Evolutionary conservation across 306 rosid genomes (phyloP), one percentile per base, ranked within the genome.

Genomic region (Vicia faba): DNA sequence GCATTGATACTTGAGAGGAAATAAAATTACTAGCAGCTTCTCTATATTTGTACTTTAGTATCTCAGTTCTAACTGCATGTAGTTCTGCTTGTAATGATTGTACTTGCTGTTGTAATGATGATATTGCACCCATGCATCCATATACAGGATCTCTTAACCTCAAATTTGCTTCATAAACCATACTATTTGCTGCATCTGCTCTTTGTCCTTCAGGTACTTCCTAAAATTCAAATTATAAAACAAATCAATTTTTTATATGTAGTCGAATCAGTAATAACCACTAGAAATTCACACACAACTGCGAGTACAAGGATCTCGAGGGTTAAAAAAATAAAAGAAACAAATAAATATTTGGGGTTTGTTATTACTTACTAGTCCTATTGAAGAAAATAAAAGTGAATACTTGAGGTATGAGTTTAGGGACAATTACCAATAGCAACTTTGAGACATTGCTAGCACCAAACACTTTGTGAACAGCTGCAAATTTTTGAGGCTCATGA

Each of bases 401-500:
- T 44, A 50, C 20, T 43, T 6, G 58, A 51, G 29, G 18, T 28
- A 4, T 25, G 6, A 57, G 13, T 51, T 2, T 35, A 57, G 61
- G 61, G 0, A 59, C 39, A n/a, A 73, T 40, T 40, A 89, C 97
- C 92, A 89, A 61, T 36, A 92, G 85, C 85, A 92, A 51, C 83
- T 92, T 92, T 64, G 98, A 92, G 72, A 92, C 98, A 74, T 92
- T 92, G 89, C 98, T 89, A 33, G 98, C 98, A 50, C 98, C 98
- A 58, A 92, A 92, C 16, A 92, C 91, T 70, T 84, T 89, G 77
- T 92, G 98, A 29, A 92, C 98, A 0, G 95, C 90, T 31, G 95
- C 86, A 53, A 92, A 92, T 53, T 92, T 92, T 3, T 81, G 96
- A 31, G 96, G 98, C 20, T 92, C 98, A 16, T 84, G 96, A 0